Conservation (phyloP, 805 yeast species). For the Yarrowia sp. region DNA sequence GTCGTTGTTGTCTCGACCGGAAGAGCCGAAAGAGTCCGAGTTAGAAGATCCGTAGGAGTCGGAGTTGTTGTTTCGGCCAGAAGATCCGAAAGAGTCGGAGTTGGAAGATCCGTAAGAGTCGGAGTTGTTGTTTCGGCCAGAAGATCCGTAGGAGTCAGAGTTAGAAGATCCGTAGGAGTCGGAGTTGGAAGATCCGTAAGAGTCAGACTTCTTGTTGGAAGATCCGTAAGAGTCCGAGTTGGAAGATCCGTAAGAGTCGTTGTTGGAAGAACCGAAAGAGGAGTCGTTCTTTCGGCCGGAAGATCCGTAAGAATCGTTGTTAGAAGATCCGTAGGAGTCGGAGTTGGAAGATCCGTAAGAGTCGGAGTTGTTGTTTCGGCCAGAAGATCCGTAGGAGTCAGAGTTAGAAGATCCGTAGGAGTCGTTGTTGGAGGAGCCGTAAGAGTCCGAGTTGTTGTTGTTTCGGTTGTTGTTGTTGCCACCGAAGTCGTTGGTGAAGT, state of each 20-base stretch:
- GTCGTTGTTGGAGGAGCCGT: slow-evolving; percentile 5
- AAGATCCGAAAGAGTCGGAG: slow-evolving; percentile 15
- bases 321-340: background rate
- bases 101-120: slow-evolving; percentile 17
- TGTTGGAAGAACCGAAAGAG: background rate
- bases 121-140: too few species aligned
- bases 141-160: slow-evolving; percentile 22
- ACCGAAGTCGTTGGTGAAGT: background rate
- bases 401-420: background rate
- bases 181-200: slow-evolving; percentile 19
- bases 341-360: background rate
- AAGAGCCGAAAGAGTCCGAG: slow-evolving; percentile 23
- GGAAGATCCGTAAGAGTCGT: background rate
- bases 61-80: background rate
- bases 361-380: background rate
- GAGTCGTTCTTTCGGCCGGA: background rate
- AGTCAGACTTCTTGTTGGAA: slow-evolving; percentile 7
- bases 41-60: slow-evolving; percentile 23
- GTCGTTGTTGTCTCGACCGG: background rate
- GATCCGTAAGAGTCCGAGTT: slow-evolving; percentile 24
- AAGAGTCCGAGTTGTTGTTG: slow-evolving; percentile 13
- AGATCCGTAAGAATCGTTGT: background rate
- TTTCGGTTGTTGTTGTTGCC: background rate
- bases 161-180: slow-evolving; percentile 27
- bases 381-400: background rate